Evolutionary conservation across 345 rosid genomes (phyloP).

Genomic region (Brassica cretica): DNA sequence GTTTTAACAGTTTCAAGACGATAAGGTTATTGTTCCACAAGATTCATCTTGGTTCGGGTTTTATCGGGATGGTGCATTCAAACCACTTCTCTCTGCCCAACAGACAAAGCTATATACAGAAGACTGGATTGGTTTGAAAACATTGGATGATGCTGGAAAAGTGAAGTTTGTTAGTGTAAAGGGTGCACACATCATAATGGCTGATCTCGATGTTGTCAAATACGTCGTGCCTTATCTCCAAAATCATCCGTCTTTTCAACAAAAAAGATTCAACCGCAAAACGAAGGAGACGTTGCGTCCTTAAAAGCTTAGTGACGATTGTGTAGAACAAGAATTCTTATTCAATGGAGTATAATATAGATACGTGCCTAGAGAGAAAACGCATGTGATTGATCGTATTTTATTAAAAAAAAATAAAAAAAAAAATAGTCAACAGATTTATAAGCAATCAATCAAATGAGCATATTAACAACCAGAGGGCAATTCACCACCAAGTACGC

Average conservation of each 20-base stretch:
- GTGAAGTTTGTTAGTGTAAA: constrained; percentile 63
- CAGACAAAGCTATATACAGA: constrained; percentile 61
- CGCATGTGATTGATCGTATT: too few relatives aligned
- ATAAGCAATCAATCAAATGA: too few relatives aligned
- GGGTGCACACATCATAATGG: constrained; percentile 56
- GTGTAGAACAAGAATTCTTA: constrained; percentile 16
- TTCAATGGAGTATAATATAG: too few relatives aligned
- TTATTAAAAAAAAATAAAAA: too few relatives aligned
- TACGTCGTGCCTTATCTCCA: constrained; percentile 63
- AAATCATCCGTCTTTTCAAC: constrained; percentile 31
- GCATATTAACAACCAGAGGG: too few relatives aligned
- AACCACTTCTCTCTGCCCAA: constrained; percentile 53
- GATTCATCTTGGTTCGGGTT: constrained; percentile 91
- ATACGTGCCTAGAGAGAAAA: too few relatives aligned
- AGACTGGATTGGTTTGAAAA: constrained; percentile 80
- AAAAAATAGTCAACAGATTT: too few relatives aligned
- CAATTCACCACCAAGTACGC: too few relatives aligned
- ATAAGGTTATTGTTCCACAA: constrained; percentile 73
- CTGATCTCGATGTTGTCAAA: constrained; percentile 50
- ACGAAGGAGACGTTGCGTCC: constrained; percentile 13
- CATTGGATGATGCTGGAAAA: constrained; percentile 65
- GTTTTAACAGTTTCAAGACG: constrained; percentile 60
- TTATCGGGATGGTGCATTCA: constrained; percentile 68
- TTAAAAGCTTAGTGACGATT: constrained; percentile 13
- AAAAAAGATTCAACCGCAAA: constrained; percentile 29